A percentile compares a stretch with the other conserved stretches of the same genome.
Conservation (phyloP, 78 protist species). For the Fonticula alba region DNA sequence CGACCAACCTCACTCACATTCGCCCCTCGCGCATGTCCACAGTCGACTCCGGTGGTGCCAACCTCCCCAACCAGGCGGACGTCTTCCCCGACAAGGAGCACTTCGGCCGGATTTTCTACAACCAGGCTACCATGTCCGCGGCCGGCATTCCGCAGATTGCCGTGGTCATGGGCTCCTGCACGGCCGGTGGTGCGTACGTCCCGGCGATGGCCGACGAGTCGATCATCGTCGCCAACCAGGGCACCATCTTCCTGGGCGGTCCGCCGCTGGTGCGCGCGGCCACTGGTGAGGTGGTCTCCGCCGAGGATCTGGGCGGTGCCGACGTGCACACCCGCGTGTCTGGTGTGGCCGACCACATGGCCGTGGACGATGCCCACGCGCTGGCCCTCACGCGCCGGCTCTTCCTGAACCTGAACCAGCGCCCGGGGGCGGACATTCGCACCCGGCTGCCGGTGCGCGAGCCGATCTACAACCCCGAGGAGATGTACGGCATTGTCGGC, state of each 20-base stretch:
- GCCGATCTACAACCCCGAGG: conserved; percentile 44
- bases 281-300: conserved; percentile 75
- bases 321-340: conserved; percentile 72
- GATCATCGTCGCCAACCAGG: conserved; percentile 65
- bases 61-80: conserved; percentile 69
- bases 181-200: conserved; percentile 96
- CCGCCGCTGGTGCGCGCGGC: conserved; percentile 90
- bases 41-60: conserved; percentile 85
- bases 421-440: too few species aligned
- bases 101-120: conserved; percentile 88
- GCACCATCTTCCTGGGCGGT: conserved; percentile 89
- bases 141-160: conserved; percentile 78
- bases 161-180: conserved; percentile 92
- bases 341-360: conserved; percentile 88
- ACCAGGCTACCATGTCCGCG: conserved; percentile 81
- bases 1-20: too few species aligned
- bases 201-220: conserved; percentile 92
- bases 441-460: conserved; percentile 30
- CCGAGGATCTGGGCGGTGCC: conserved; percentile 91
- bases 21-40: too few species aligned
- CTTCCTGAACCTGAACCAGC: conserved; percentile 50
- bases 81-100: conserved; percentile 88
- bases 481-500: conserved; percentile 56
- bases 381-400: conserved; percentile 54
- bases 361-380: conserved; percentile 74